Percentiles rank a stretch among this genome's conserved stretches.
Conservation (phyloP, 495 filamentous ascomycete genomes). For the Glarea lozoyensis region DNA sequence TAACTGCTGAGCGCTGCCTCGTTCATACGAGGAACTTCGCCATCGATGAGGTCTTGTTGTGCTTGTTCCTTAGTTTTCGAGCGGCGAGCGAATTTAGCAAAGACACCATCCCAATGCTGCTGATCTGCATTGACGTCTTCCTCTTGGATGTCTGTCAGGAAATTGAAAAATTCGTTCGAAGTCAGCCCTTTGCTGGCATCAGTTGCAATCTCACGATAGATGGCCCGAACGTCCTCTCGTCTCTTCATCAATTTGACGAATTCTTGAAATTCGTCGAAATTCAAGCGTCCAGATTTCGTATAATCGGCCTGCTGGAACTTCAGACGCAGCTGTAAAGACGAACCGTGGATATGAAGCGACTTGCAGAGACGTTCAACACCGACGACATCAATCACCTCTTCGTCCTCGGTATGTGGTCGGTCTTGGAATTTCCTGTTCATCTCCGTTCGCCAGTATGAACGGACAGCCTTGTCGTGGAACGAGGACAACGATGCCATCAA, state of each 20-base stretch:
- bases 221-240: slow-evolving; percentile 64
- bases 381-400: slow-evolving; percentile 62
- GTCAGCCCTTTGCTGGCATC: slow-evolving; percentile 54
- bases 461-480: slow-evolving; percentile 70
- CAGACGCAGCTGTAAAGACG: slow-evolving; percentile 59
- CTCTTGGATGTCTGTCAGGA: slow-evolving; percentile 64
- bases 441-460: slow-evolving; percentile 76
- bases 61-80: slow-evolving; percentile 44
- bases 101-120: slow-evolving; percentile 61
- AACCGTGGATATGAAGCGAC: slow-evolving; percentile 81
- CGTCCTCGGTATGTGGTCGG: slow-evolving; percentile 43
- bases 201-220: slow-evolving; percentile 49
- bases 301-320: slow-evolving; percentile 71
- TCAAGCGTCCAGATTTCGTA: slow-evolving; percentile 49
- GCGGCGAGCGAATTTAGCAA: slow-evolving; percentile 61
- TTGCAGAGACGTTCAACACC: slow-evolving; percentile 77
- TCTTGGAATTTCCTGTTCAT: slow-evolving; percentile 61
- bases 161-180: slow-evolving; percentile 61
- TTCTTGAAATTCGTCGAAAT: slow-evolving; percentile 67
- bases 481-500: slow-evolving; percentile 80
- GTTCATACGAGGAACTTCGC: slow-evolving; percentile 51
- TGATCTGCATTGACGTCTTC: slow-evolving; percentile 62
- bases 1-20: slow-evolving; percentile 67
- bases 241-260: slow-evolving; percentile 78
- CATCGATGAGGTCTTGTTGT: slow-evolving; percentile 25